Evolutionary conservation across 495 filamentous ascomycete species (phyloP).

Genomic region (Xylaria grammica): DNA sequence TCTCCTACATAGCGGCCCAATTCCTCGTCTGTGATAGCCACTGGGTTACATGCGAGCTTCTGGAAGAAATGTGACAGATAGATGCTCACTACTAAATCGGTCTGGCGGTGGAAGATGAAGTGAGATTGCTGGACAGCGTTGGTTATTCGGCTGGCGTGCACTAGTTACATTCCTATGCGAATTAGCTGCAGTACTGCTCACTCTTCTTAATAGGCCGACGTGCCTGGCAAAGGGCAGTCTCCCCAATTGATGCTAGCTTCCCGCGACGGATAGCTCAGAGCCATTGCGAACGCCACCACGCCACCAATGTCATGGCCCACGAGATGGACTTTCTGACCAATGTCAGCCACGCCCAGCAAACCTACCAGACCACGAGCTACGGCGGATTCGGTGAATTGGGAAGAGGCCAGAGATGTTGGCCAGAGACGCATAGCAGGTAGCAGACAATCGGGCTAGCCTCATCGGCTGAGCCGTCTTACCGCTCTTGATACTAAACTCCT

Average conservation of each 20-base stretch:
- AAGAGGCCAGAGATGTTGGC: too few species aligned
- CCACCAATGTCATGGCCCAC: conserved; percentile 56
- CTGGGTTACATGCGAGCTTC: conserved; percentile 41
- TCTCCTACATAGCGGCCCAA: conserved; percentile 45
- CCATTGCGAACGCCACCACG: conserved; percentile 51
- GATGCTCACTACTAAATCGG: conserved; percentile 46
- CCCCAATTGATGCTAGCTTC: conserved; percentile 48
- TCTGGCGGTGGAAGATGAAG: conserved; percentile 52
- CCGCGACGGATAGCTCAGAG: conserved; percentile 34
- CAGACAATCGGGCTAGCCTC: too few species aligned
- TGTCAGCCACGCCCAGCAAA: conserved; percentile 25
- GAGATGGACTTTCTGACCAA: conserved; percentile 46
- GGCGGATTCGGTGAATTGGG: too few species aligned
- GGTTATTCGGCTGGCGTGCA: conserved; percentile 23
- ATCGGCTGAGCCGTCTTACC: too few species aligned
- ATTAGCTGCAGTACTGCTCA: conserved; percentile 2
- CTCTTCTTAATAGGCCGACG: conserved; percentile 35
- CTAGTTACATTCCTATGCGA: not conserved
- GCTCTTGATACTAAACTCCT: too few species aligned
- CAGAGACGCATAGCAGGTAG: too few species aligned
- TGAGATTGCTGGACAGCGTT: conserved; percentile 44
- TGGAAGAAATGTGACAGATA: conserved; percentile 55
- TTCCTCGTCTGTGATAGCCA: conserved; percentile 40
- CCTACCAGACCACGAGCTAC: too few species aligned
- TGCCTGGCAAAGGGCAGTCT: conserved; percentile 52